Evolutionary conservation across 148 eudicot species (phyloP), one percentile per base, ranked within the genome.

Genomic region (Rhododendron kiyosumense): DNA sequence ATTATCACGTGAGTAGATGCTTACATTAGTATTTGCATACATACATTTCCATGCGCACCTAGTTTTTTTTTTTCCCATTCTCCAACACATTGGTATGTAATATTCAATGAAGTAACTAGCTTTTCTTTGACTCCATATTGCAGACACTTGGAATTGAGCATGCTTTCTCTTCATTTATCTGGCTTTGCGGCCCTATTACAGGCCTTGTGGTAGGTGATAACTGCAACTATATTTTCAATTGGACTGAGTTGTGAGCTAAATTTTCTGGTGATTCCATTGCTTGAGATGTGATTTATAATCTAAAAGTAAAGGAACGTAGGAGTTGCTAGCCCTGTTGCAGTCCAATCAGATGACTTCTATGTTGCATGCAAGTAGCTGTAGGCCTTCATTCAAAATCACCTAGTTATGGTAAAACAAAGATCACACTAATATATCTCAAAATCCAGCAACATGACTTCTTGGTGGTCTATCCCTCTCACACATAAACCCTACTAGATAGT

Each of bases 151-250:
- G 99, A 75, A 90, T 97, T 84, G 91, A 91, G 59, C 99, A 97
- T 90, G 98, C 96, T 57, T 97, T 97, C 88, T 93, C 99, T 83
- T 97, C 99, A 59, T 97, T 97, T 88, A 97, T 97, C 87, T 95
- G 98, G 98, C 98, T 97, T 59, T 97, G 99, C 90, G 98, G 99
- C 81, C 99, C 99, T 67, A 94, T 97, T 85, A 95, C 99, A 78
- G 99, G 99, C 84, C 98, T 97, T 88, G 98, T 97, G 98, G 99
- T 97, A 97, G 79, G 98, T 87, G 80, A 84, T 78, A 61, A 85
- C 78, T 32, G 24, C 36, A 61, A 76, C 84, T 81, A 48, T 63
- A 54, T 73, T 13, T 46, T 82, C 74, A 52, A n/a, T 59, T 85
- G 13, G 22, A 9, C 41, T 1, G 30, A 71, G 32, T 77, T 86